Percentiles rank a stretch among this genome's conserved stretches.
phyloP scores from a whole-genome alignment of 306 rosid genomes.

The Cicer chorassanicum region DNA sequence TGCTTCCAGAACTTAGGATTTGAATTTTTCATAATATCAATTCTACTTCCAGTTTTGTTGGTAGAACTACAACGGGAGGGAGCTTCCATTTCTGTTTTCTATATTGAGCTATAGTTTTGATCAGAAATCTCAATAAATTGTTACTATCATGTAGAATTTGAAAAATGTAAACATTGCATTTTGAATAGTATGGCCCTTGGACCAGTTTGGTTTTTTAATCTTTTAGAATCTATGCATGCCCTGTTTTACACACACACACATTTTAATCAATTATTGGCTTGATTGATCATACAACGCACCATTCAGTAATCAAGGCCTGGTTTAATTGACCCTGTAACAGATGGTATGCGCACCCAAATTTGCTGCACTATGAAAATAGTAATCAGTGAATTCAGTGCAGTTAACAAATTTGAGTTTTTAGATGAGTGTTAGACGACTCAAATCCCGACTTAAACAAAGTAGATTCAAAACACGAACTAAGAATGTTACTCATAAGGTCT shows the following conservation, averaged over 20 bases:
- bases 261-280: neutral
- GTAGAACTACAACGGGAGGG: slow-evolving; percentile 56
- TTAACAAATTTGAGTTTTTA: neutral
- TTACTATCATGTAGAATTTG: slow-evolving; percentile 49
- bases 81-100: slow-evolving; percentile 39
- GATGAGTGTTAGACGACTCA: too few relatives aligned
- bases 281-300: neutral
- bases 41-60: slow-evolving; percentile 54
- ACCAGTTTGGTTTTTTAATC: slow-evolving; percentile 29
- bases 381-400: too few relatives aligned
- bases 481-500: neutral
- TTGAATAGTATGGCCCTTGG: slow-evolving; percentile 56
- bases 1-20: slow-evolving; percentile 47
- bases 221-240: neutral
- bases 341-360: too few relatives aligned
- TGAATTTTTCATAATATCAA: slow-evolving; percentile 36
- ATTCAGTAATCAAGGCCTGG: neutral
- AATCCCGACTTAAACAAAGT: neutral
- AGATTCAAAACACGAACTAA: neutral
- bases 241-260: neutral
- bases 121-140: slow-evolving; percentile 41
- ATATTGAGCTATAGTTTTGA: slow-evolving; percentile 44
- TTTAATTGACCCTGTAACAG: slow-evolving; percentile 6
- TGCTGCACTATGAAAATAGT: too few relatives aligned
- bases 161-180: slow-evolving; percentile 47